Base-by-base conservation (phyloP, 345 rosid genomes). In the Triadica sebifera region DNA sequence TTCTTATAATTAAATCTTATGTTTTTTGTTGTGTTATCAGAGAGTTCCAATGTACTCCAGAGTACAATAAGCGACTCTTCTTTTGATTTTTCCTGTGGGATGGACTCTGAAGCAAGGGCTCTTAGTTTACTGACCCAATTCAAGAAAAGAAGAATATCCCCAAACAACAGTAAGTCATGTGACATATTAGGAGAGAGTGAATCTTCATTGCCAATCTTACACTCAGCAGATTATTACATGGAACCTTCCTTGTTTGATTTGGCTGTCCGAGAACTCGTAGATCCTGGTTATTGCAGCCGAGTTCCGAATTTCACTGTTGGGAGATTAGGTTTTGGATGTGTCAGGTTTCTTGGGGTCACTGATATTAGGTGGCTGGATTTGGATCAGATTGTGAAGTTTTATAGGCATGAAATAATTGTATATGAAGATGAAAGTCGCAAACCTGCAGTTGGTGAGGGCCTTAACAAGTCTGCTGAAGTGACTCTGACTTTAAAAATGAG, bases 391-490 rank as follows among this genome's bases (percentile, higher is more conserved):
- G 94, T 95, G 72, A 88, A 85, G 87, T 90, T 93, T 61, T 71
- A 15, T 67, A 87, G 90, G 81, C 88, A 93, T 80, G 88, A 85
- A 77, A 83, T 93, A 1, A 83, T 85, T 80, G 98, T 95, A 29
- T 93, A 95, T 78, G 93, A 84, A 74, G 94, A 95, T 74, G 98
- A 93, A 72, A 79, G 65, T 73, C 71, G 77, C 49, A 93, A 95
- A 85, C 99, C 99, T 59, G 74, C 61, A 65, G 87, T 84, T 69
- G 98, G 98, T 61, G 83, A 83, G 76, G 94, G 98, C 57, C 91
- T 95, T 71, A 93, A 95, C 83, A 95, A 95, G 85, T 77, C 92
- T 76, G 97, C 99, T 66, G 96, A 87, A 79, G 97, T 93, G 74
- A 88, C 93, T 73, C 76, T 95, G 85, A 69, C 75, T 29, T 69